A percentile compares a stretch with the other conserved stretches of the same genome.
Evolutionary conservation across 768 basidiomycete genomes (phyloP).

Genomic region (Symmetrospora coprosmae): DNA sequence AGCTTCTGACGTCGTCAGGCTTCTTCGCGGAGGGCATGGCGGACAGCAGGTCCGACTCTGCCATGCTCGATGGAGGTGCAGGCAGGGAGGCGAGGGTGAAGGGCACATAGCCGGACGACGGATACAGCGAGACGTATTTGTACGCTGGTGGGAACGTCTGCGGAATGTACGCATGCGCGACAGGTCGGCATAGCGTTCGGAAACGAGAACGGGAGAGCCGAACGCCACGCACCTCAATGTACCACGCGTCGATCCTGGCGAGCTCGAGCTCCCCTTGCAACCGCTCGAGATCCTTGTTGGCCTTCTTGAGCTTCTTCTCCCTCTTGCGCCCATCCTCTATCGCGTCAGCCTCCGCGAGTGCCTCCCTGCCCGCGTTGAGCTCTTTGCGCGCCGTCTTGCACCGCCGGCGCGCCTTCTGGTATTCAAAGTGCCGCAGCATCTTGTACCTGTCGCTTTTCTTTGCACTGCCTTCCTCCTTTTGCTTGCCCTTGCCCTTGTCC

Average conservation of each 20-base stretch:
- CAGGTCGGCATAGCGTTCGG: not conserved
- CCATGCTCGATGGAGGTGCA: not conserved
- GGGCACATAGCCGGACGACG: not conserved
- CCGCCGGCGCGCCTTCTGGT: not conserved
- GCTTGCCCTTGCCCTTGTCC: not conserved
- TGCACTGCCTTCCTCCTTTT: conserved; percentile 7
- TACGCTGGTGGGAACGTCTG: not conserved
- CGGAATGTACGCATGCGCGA: too few relatives aligned
- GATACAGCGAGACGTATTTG: conserved; percentile 16
- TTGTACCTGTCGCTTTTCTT: conserved; percentile 12
- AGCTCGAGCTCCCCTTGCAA: not conserved
- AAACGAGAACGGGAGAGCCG: not conserved
- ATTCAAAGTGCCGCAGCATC: conserved; percentile 17
- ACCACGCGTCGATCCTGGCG: conserved; percentile 4
- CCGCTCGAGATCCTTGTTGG: not conserved
- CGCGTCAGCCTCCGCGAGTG: not conserved
- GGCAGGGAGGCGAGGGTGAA: not conserved
- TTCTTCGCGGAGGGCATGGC: not conserved
- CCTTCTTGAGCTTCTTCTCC: not conserved
- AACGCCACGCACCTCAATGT: not conserved
- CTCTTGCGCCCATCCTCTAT: not conserved
- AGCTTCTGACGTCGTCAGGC: conserved; percentile 15
- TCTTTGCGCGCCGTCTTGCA: not conserved
- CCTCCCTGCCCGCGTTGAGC: not conserved
- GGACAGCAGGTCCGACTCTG: not conserved